Conservation (phyloP, 2,329 filamentous ascomycete genomes). For the Cladobotryum mycophilum region DNA sequence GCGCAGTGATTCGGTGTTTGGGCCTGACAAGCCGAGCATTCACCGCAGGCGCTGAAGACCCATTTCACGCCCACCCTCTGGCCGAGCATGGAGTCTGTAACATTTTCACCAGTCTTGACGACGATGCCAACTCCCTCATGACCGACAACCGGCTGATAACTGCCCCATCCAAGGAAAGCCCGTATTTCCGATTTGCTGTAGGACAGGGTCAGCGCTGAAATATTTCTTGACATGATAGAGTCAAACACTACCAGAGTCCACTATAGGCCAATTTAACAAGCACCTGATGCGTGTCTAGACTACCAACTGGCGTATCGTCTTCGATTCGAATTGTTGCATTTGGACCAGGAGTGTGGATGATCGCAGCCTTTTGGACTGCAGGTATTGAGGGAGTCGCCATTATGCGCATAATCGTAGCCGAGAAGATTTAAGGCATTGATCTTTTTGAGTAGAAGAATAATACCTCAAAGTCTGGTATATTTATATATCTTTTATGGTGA, state of each 20-base stretch:
- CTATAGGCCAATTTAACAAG: slow-evolving; percentile 7
- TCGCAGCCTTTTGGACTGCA: no score
- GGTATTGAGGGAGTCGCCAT: no score
- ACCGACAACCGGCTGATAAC: slow-evolving; percentile 21
- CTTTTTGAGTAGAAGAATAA: no score
- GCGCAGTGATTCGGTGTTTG: slow-evolving; percentile 32
- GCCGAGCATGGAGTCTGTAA: slow-evolving; percentile 21
- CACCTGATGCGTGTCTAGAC: background rate
- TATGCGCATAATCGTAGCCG: no score
- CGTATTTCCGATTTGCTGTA: slow-evolving; percentile 26
- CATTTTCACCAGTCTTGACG: slow-evolving; percentile 23
- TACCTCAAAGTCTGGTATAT: no score
- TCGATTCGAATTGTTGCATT: no score
- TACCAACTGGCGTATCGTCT: no score
- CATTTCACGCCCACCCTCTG: slow-evolving; percentile 38
- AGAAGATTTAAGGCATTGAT: no score
- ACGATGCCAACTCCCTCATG: slow-evolving; percentile 27
- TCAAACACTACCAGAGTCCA: background rate
- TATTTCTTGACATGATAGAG: no score
- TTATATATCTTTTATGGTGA: no score
- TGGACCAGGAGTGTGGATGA: no score
- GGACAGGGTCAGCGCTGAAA: background rate
- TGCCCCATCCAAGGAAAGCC: slow-evolving; percentile 23
- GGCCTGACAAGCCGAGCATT: slow-evolving; percentile 31
- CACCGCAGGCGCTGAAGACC: slow-evolving; percentile 36